Conservation (phyloP, 331 rosid genomes). For the Telfairia occidentalis region DNA sequence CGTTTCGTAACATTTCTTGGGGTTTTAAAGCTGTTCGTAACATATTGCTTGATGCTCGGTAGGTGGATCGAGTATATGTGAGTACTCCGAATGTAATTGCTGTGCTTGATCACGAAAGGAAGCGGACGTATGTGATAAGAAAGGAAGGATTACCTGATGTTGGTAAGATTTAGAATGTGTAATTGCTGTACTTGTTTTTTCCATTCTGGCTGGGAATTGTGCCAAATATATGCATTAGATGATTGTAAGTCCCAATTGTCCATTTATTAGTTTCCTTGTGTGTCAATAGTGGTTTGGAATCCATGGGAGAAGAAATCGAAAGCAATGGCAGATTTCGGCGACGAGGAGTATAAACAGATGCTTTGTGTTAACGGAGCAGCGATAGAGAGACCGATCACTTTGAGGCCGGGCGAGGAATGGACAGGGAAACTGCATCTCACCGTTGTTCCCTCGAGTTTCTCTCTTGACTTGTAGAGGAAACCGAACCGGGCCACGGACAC, state of each 20-base stretch:
- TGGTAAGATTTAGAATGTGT: slow-evolving; percentile 38
- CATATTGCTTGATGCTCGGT: slow-evolving; percentile 9
- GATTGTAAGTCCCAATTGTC: no score
- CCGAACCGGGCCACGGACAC: background rate
- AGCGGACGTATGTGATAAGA: slow-evolving; percentile 58
- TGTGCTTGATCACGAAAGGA: slow-evolving; percentile 73
- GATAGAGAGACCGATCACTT: slow-evolving; percentile 49
- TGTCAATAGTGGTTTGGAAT: slow-evolving; percentile 63
- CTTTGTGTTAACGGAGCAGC: slow-evolving; percentile 84
- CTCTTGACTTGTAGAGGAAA: slow-evolving; percentile 40
- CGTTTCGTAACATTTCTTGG: background rate
- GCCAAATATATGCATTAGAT: background rate
- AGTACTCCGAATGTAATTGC: slow-evolving; percentile 63
- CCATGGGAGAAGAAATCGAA: slow-evolving; percentile 93
- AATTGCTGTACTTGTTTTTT: background rate
- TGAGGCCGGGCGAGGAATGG: slow-evolving; percentile 97
- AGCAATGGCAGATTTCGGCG: slow-evolving; percentile 65
- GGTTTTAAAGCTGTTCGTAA: background rate
- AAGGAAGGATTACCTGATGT: slow-evolving; percentile 86
- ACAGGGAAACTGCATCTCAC: slow-evolving; percentile 63
- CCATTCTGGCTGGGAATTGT: background rate
- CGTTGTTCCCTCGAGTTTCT: slow-evolving; percentile 68
- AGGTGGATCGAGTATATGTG: slow-evolving; percentile 85
- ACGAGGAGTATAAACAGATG: slow-evolving; percentile 84
- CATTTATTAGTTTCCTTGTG: background rate